A percentile compares a stretch with the other conserved stretches of the same genome.
These are phyloP conservation scores for Echites panduratus DNA, from an alignment of 257 asterid species.

Conservation along the genomic window DNA sequence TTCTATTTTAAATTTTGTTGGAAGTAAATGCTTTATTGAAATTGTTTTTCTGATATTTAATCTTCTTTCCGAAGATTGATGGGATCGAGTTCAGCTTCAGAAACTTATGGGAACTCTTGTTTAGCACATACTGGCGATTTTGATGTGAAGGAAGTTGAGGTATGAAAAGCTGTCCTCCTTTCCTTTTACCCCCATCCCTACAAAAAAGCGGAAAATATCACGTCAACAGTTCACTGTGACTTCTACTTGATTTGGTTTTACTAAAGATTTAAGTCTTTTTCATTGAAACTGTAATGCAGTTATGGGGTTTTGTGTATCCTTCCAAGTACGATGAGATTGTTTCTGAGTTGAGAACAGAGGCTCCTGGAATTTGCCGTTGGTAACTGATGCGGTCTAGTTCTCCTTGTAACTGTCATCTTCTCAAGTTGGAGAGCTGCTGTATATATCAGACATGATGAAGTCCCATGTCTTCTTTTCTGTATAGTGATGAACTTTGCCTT, in stretches of 20 bases:
- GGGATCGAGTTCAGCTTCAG: conserved; percentile 88
- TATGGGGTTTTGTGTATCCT: conserved; percentile 90
- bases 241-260: not conserved
- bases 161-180: conserved; percentile 17
- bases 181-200: not conserved
- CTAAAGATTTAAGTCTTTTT: not conserved
- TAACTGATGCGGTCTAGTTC: not conserved
- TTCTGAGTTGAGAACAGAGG: conserved; percentile 49
- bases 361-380: conserved; percentile 72
- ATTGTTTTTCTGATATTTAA: not conserved
- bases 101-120: conserved; percentile 83
- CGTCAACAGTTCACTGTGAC: too few relatives aligned
- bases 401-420: not conserved
- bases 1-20: too few relatives aligned
- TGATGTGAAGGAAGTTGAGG: conserved; percentile 86
- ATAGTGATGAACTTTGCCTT: conserved; percentile 1
- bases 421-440: conserved; percentile 3
- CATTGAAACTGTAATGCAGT: conserved; percentile 28
- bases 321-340: conserved; percentile 79
- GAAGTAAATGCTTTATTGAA: not conserved
- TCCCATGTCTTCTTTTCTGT: not conserved
- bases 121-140: conserved; percentile 61
- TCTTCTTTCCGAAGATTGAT: conserved; percentile 30
- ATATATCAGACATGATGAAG: conserved; percentile 2
- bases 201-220: not conserved